Evolutionary conservation across 176 grass and related monocot species (phyloP), one percentile per base, ranked within the genome.

Genomic region (Oryza meridionalis): DNA sequence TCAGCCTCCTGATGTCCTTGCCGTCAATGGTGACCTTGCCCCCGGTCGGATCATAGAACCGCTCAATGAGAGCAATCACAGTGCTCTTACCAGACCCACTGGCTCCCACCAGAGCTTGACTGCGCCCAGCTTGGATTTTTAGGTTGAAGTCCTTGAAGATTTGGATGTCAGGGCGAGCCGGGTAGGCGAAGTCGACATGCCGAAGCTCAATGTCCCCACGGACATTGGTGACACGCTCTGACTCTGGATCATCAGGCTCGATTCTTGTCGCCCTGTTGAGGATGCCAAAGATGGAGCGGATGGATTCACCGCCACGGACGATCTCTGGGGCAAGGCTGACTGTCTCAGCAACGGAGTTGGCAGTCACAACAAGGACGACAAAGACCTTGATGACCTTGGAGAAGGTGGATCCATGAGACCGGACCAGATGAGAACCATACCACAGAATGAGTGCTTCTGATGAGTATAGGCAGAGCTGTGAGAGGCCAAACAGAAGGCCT

Each of bases 91-190:
- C 96, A 4, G 91, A 98, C 0, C 96, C 96, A 0, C 96, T 98
- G 4, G 93, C 89, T 16, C 96, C 96, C 0, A 98, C 96, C 22
- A 98, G 91, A 31, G 96, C 96, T 33, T 95, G 92, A 73, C 96
- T 98, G 69, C 90, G 96, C 51, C 93, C 96, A 17, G 87, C 87
- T 25, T 94, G 91, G 80, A 98, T 98, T 27, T 88, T 89, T 76
- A 98, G 82, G 83, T 95, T 98, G 91, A 98, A 98, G 29, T 98
- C 96, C 87, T 98, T 98, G 91, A 98, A 98, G 47, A 98, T 93
- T 3, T 86, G 68, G 10, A 95, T 83, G 63, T 98, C 96, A 12
- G 93, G 96, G 13, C 96, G 87, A 7, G 96, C 62, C 6, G 93
- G 96, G 2, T 98, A 98, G 3, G 87, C 63, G 7, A 98, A 98